phyloP scores from a whole-genome alignment of 768 basidiomycete species.

The Paxillus involutus region DNA sequence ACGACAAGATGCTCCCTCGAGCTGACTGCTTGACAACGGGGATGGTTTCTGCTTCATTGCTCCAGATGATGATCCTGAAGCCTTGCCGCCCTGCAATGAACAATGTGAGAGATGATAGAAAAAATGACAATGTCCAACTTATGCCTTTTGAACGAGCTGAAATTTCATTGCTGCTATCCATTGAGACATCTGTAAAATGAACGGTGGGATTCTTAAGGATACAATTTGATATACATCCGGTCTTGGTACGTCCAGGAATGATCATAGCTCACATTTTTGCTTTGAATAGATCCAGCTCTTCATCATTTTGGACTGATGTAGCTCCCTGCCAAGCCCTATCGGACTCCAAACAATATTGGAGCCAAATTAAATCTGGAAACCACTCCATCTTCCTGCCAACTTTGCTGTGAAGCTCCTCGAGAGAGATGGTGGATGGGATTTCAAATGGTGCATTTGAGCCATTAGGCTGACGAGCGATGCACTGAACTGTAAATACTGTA shows the following conservation, averaged over 20 bases:
- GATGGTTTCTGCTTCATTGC: neutral
- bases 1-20: neutral
- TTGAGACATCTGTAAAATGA: neutral
- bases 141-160: neutral
- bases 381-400: neutral
- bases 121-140: neutral
- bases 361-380: neutral
- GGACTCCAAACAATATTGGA: neutral
- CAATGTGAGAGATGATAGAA: neutral
- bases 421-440: neutral
- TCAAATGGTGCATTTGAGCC: conserved; percentile 3
- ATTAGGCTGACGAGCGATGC: neutral
- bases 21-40: neutral
- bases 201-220: neutral
- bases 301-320: neutral
- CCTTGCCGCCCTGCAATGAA: neutral
- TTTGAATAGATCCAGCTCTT: neutral
- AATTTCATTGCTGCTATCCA: neutral
- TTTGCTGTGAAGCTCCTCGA: neutral
- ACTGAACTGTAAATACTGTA: neutral
- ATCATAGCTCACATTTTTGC: neutral
- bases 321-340: neutral
- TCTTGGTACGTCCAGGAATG: neutral
- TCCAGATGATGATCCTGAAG: neutral
- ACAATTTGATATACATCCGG: neutral